Evolutionary conservation across 257 asterid genomes (phyloP), one percentile per base, ranked within the genome.

Genomic region (Primulina tabacum): DNA sequence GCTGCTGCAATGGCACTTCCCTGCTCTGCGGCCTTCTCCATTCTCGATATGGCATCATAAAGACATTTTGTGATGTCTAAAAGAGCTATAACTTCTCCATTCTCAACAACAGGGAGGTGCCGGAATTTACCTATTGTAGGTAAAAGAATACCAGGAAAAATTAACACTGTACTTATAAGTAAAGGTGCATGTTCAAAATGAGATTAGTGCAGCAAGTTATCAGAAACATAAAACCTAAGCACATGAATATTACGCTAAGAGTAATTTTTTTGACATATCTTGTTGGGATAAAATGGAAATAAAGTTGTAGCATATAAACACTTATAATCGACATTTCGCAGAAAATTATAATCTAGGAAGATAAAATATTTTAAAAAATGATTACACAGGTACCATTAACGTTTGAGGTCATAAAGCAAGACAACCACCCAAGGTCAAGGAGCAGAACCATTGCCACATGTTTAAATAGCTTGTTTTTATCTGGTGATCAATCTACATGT

Each of bases 11-110:
- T 87, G 38, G 96, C 99, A 78, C 90, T 93, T 68, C 99, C 97
- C 78, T 90, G 96, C 85, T 89, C 97, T 50, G 97, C 95, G 30
- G 97, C 96, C 77, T 93, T 93, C 91, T 93, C 97, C 97, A 90
- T 84, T 89, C 96, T 87, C 71, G 92, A 87, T 78, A 93, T 93
- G 58, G 99, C 96, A 82, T 93, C 97, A 86, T 87, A 93, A 65
- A 90, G 96, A 79, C 99, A 90, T 80, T 89, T 90, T 68, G 99
- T 90, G 59, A 93, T 89, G 81, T 93, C 99, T 81, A 93, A 69
- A 77, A 93, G 62, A 5, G 97, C 99, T 66, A 93, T 87, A 77
- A 93, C 97, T 85, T 93, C 99, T 73, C 97, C 95, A 82, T 90
- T 89, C 87, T 93, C 99, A 79, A 93, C 99, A 81, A 93, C 97